Base-by-base conservation (phyloP, 768 basidiomycete genomes). In the Mycena sanguinolenta region DNA sequence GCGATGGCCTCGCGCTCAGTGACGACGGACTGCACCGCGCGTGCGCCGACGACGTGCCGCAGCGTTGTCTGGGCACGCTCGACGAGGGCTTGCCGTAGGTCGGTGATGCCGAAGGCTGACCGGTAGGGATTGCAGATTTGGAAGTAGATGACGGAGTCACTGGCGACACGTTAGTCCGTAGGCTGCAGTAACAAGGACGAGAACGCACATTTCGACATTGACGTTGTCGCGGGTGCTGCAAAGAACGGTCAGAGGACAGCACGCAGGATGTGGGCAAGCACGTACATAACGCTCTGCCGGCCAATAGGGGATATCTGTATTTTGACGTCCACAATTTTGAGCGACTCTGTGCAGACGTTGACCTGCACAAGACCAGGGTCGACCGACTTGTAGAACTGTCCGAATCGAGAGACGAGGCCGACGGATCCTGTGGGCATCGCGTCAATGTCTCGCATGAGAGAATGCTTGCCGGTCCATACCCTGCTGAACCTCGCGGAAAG, bases 1-100 rank as follows among this genome's bases (percentile, higher is more conserved):
- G 97, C 97, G 74, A 98, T 96, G 38, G 94, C 96, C 77, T 99
- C 97, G 69, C 97, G 95, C 82, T 99, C 97, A 3, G 96, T 97
- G 72, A 99, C 95, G 71, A 99, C 94, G 75, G 89, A 91, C 82
- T 99, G 97, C 27, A 99, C 94, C 0, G 94, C 92, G 30, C 96
- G 93, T 10, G 95, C 95, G 73, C 97, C 97, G 42, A 98, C 96
- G 79, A 99, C 96, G 78, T 98, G 96, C 25, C 97, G 91, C 27
- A 99, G 87, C 14, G 97, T 99, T 2, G 97, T 98, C 84, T 98
- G 94, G 0, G 94, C 91, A 73, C 95, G 91, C 80, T 95, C 95
- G 62, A 91, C 83, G 71, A 96, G 90, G 0, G 95, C 95, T 74
- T 92, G 89, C 58, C 94, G 94, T 34, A 99, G 89, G 80, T 99